These are phyloP conservation scores for Neurospora africana DNA, from an alignment of 495 filamentous ascomycete species.

Conservation along the genomic window DNA sequence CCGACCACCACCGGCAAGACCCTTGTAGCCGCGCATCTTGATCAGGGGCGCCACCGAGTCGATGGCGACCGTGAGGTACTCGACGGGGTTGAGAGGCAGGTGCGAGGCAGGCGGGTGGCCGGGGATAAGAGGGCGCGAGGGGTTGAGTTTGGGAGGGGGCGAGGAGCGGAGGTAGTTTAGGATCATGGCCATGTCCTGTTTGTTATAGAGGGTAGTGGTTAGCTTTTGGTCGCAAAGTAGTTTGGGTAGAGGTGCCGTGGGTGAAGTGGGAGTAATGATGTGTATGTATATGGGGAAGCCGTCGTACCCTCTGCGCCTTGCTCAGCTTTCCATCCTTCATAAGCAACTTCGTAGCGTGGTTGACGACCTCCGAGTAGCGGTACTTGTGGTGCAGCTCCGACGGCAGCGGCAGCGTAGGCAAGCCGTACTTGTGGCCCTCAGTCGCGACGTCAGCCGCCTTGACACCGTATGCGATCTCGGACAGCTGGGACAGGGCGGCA, in stretches of 20 bases:
- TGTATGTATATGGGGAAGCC: background rate
- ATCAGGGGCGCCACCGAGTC: conserved; percentile 92
- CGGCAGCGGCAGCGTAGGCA: conserved; percentile 56
- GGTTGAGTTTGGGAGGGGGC: conserved; percentile 60
- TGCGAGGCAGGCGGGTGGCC: conserved; percentile 60
- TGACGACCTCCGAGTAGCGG: conserved; percentile 70
- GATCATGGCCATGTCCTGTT: conserved; percentile 73
- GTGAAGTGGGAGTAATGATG: background rate
- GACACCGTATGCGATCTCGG: conserved; percentile 23
- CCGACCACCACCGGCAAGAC: conserved; percentile 74
- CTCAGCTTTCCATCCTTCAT: conserved; percentile 85
- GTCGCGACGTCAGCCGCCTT: conserved; percentile 15
- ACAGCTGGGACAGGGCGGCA: conserved; percentile 25
- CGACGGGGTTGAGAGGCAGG: conserved; percentile 65
- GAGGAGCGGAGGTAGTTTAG: conserved; percentile 80
- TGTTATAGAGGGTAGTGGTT: conserved; percentile 1
- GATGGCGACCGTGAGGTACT: conserved; percentile 77
- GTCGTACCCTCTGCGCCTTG: conserved; percentile 66
- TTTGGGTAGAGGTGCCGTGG: background rate
- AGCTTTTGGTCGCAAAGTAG: background rate
- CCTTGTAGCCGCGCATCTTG: conserved; percentile 61
- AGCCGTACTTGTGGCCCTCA: conserved; percentile 61
- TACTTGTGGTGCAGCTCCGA: conserved; percentile 53
- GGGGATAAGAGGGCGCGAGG: conserved; percentile 58
- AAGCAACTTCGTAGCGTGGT: conserved; percentile 78